Conservation (phyloP, 345 rosid species). For the Gossypium mustelinum region DNA sequence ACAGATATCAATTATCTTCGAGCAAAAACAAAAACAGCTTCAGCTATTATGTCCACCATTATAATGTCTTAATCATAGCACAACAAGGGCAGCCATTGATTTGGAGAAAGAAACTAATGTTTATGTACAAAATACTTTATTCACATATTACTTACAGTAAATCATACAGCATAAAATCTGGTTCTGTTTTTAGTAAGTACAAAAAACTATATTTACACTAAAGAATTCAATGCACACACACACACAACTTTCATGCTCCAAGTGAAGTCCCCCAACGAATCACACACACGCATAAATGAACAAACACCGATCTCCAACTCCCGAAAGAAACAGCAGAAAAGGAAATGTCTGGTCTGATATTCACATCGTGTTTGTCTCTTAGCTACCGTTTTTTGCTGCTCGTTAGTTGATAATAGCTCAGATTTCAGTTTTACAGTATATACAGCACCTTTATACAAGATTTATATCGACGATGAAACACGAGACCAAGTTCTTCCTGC, state of each 20-base stretch:
- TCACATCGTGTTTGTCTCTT: background rate
- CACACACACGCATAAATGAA: slow-evolving; percentile 2
- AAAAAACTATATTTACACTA: slow-evolving; percentile 25
- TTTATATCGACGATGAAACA: background rate
- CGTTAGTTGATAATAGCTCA: background rate
- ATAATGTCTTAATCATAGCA: no score
- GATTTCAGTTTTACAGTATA: background rate
- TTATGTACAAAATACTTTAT: slow-evolving; percentile 8
- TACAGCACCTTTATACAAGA: slow-evolving; percentile 10
- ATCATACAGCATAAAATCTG: background rate
- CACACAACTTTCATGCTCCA: background rate
- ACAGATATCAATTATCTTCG: no score
- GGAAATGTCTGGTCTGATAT: background rate
- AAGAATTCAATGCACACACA: slow-evolving; percentile 26
- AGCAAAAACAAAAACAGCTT: no score
- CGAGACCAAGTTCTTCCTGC: slow-evolving; percentile 14
- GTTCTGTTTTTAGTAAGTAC: slow-evolving; percentile 12
- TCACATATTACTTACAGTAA: slow-evolving; percentile 24
- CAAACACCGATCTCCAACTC: background rate
- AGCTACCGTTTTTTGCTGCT: background rate
- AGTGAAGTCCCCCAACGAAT: background rate
- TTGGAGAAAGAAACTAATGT: background rate
- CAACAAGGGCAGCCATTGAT: background rate
- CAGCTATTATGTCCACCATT: no score
- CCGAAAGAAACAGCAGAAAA: slow-evolving; percentile 1